Base-by-base conservation (phyloP, 2,329 filamentous ascomycete species). In the Nannizzia gypsea region DNA sequence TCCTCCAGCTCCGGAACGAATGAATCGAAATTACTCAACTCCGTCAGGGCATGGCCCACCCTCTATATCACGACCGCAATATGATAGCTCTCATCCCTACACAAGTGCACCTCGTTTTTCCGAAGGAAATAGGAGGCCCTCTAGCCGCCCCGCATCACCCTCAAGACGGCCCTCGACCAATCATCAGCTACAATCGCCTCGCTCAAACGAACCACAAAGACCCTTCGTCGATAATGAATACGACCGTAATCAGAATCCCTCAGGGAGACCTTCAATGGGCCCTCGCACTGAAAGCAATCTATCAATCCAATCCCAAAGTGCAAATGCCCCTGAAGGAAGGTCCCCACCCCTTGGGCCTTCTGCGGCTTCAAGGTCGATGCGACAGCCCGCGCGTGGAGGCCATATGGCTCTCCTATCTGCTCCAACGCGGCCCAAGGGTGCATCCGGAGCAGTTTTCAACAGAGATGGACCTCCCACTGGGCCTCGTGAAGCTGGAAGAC, bases 401-500 rank as follows among this genome's bases (percentile, higher is more conserved):
- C 74, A 70, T 60, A 65, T 72, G 46, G 73, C 75, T 31, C 62
- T 77, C n/a, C 65, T 77, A 11, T 73, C 74, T 31, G 77, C 76
- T 24, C 77, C 77, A n/a, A 77, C 76, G 8, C 71, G 76, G 13
- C 77, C 77, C 50, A 75, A 76, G 38, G 76, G 76, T 52, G 71
- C 68, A 42, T 61, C 69, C 34, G 68, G 65, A 58, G 68, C 70
- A 67, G 69, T 20, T 54, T 63, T 61, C 24, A 57, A 42, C n/a
- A 22, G 61, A 26, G 61, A 63, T 11, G 61, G 55, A 6, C 61
- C 59, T 9, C 59, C 59, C n/a, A 60, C 60, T 31, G 60, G 60
- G 24, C 64, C 66, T 22, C 63, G 73, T 59, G 70, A 72, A 17
- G 74, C 69, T 22, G 62, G 67, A 34, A 66, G 72, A 13, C 62